Conservation (phyloP, 352 stramenopile genomes). For the Pythium scleroteichum region DNA sequence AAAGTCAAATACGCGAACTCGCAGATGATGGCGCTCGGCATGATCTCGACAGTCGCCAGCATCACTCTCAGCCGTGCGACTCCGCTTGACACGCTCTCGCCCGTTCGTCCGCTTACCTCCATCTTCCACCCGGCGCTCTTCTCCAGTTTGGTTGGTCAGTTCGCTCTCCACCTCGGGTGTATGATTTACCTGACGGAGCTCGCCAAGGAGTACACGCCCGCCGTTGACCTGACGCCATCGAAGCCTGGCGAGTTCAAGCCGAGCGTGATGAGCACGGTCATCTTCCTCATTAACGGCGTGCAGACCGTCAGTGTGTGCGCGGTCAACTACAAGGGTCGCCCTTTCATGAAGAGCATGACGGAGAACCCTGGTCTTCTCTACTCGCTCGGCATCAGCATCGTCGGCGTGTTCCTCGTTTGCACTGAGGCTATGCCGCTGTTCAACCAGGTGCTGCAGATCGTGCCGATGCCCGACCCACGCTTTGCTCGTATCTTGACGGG, state of each 20-base stretch:
- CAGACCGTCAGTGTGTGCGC: conserved; percentile 98
- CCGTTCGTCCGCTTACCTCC: conserved; percentile 90
- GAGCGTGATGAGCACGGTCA: conserved; percentile 98
- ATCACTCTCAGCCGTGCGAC: conserved; percentile 91
- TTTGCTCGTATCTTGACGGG: conserved; percentile 83
- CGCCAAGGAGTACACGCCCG: conserved; percentile 87
- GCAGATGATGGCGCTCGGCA: conserved; percentile 90
- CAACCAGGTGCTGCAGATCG: conserved; percentile 92
- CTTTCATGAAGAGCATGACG: conserved; percentile 98
- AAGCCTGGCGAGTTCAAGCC: conserved; percentile 94
- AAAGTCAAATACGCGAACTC: conserved; percentile 99
- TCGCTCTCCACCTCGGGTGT: conserved; percentile 92
- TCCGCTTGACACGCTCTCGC: conserved; percentile 93
- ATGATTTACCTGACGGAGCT: conserved; percentile 94
- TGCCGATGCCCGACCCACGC: conserved; percentile 87
- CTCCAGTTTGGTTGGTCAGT: conserved; percentile 94
- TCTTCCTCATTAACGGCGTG: conserved; percentile 96
- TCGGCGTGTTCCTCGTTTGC: conserved; percentile 91
- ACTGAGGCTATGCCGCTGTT: conserved; percentile 90
- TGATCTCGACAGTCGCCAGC: conserved; percentile 86
- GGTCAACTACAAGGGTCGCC: conserved; percentile 98
- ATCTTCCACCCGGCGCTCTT: conserved; percentile 96
- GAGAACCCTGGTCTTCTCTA: conserved; percentile 97
- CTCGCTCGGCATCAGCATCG: conserved; percentile 83
- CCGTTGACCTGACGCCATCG: conserved; percentile 75